Evolutionary conservation across 768 basidiomycete species (phyloP).

Genomic region (Rhizopogon rudus): DNA sequence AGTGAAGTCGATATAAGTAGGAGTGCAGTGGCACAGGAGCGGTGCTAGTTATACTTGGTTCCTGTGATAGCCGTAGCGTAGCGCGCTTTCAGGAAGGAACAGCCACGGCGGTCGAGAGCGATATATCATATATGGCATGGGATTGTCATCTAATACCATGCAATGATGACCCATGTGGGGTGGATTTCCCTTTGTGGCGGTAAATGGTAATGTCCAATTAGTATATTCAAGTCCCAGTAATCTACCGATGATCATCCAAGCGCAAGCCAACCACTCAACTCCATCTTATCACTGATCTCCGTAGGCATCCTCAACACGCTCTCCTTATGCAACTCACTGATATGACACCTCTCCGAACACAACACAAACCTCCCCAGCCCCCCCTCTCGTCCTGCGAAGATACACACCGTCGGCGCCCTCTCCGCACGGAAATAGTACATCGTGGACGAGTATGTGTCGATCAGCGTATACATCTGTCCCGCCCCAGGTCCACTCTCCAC

Average conservation of each 20-base stretch:
- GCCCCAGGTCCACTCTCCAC: not conserved
- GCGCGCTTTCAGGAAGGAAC: not conserved
- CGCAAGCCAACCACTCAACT: not conserved
- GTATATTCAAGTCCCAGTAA: too few species aligned
- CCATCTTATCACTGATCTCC: slow-evolving; percentile 1
- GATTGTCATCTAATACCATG: not conserved
- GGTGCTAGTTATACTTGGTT: too few species aligned
- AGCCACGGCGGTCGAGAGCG: not conserved
- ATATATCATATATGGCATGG: not conserved
- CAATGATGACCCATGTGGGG: too few species aligned
- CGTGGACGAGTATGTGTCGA: slow-evolving; percentile 12
- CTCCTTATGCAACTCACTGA: slow-evolving; percentile 16
- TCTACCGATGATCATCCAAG: not conserved
- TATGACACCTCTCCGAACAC: slow-evolving; percentile 14
- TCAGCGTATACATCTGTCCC: slow-evolving; percentile 9
- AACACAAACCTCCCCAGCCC: slow-evolving; percentile 18
- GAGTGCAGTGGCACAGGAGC: not conserved
- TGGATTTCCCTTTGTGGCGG: too few species aligned
- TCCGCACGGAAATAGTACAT: slow-evolving; percentile 15
- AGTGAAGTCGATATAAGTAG: not conserved
- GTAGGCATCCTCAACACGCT: slow-evolving; percentile 15
- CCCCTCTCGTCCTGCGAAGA: slow-evolving; percentile 16
- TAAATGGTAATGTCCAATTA: too few species aligned
- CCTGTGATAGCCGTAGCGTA: too few species aligned
- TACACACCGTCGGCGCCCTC: slow-evolving; percentile 15